Conservation (phyloP, 164 flowering plant genomes). For the Sedum album region DNA sequence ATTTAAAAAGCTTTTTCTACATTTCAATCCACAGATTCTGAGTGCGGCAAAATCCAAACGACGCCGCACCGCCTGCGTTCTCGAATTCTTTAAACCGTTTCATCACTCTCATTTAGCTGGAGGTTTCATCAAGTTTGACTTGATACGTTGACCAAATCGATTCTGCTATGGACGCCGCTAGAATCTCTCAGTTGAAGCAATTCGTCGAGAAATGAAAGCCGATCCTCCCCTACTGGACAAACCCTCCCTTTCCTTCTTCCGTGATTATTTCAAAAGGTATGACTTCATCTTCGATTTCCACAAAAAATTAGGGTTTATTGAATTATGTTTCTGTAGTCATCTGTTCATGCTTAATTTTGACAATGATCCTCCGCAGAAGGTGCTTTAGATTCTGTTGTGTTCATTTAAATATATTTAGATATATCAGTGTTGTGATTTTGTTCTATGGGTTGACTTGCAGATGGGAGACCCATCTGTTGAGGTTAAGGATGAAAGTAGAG, state of each 20-base stretch:
- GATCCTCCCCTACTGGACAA: constrained; percentile 64
- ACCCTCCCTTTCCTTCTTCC: constrained; percentile 88
- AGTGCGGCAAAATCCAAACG: no score
- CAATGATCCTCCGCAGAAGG: no score
- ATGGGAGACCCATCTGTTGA: constrained; percentile 88
- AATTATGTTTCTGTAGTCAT: not conserved
- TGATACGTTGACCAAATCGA: no score
- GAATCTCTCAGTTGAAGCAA: constrained; percentile 50
- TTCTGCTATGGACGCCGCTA: constrained; percentile 53
- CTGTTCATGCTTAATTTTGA: not conserved
- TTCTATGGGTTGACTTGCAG: constrained; percentile 29
- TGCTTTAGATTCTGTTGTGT: no score
- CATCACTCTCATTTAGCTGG: no score
- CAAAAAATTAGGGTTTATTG: not conserved
- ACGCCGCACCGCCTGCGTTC: no score
- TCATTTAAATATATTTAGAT: no score
- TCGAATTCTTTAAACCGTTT: no score
- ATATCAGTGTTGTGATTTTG: not conserved
- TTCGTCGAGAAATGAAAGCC: constrained; percentile 67
- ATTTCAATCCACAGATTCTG: no score
- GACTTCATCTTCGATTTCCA: not conserved
- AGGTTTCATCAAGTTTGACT: no score
- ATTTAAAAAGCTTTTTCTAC: no score
- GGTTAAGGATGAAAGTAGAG: constrained; percentile 83
- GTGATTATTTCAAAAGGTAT: constrained; percentile 74